Evolutionary conservation across 306 rosid species (phyloP).

Genomic region (Prunus campanulata): DNA sequence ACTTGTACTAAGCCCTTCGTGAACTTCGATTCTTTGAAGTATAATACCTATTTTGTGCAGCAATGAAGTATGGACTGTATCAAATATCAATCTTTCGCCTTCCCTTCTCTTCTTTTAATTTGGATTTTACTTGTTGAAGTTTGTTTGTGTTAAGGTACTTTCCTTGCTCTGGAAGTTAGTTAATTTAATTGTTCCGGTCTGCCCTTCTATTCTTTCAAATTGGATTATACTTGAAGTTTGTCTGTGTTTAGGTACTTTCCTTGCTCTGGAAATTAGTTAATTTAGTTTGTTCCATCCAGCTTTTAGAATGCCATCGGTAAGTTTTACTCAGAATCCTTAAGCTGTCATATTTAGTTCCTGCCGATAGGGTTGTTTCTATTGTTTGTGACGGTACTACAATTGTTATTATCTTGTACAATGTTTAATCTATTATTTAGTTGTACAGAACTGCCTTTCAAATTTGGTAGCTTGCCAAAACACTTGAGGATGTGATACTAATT

Average conservation of each 20-base stretch:
- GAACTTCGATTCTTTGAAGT: not conserved
- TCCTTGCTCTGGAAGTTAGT: not conserved
- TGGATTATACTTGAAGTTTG: not conserved
- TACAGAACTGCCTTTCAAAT: not conserved
- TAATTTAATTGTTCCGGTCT: not conserved
- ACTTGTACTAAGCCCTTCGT: not conserved
- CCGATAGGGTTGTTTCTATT: not conserved
- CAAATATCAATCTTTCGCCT: not conserved
- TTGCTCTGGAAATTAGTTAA: not conserved
- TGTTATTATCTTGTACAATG: not conserved
- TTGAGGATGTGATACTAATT: no score
- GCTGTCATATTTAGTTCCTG: not conserved
- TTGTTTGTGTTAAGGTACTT: not conserved
- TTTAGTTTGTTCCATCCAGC: not conserved
- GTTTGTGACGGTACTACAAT: not conserved
- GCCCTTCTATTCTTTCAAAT: not conserved
- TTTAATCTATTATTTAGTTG: not conserved
- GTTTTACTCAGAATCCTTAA: not conserved
- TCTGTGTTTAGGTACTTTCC: not conserved
- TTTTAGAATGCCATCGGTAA: not conserved
- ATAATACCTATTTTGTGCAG: not conserved
- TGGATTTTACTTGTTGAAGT: not conserved
- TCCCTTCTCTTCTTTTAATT: not conserved
- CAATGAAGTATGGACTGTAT: not conserved
- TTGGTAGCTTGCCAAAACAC: no score